Percentiles rank a stretch among this genome's conserved stretches.
phyloP scores from a whole-genome alignment of 495 filamentous ascomycete species.

The Penicillium subrubescens region DNA sequence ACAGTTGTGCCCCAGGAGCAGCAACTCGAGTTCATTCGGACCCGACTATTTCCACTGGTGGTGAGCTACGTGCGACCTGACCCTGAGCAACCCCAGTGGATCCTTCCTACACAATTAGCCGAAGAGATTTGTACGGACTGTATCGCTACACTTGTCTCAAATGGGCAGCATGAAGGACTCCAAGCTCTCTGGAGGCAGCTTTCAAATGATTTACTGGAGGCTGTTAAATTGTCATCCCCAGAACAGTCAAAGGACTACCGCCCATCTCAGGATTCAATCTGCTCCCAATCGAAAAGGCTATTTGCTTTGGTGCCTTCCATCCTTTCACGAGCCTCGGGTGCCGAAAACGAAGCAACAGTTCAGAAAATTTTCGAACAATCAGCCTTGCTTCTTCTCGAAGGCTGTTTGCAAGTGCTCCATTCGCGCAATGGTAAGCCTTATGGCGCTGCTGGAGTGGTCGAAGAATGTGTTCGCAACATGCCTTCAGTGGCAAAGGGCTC shows the following conservation, averaged over 20 bases:
- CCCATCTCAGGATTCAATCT: constrained; percentile 67
- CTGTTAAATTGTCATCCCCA: constrained; percentile 69
- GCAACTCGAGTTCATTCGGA: constrained; percentile 47
- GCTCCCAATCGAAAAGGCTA: constrained; percentile 61
- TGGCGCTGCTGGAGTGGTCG: constrained; percentile 68
- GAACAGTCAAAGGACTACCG: constrained; percentile 76
- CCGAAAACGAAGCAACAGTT: constrained; percentile 25
- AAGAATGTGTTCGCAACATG: constrained; percentile 48
- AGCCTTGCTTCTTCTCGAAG: constrained; percentile 45
- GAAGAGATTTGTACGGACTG: constrained; percentile 43
- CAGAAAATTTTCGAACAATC: constrained; percentile 28
- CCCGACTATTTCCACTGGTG: constrained; percentile 58
- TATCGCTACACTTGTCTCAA: constrained; percentile 32
- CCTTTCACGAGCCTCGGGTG: constrained; percentile 33
- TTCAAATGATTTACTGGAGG: constrained; percentile 56
- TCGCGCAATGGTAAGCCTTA: constrained; percentile 80
- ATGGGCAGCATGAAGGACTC: constrained; percentile 35
- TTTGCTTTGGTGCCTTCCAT: constrained; percentile 58
- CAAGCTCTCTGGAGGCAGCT: constrained; percentile 56
- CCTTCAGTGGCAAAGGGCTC: constrained; percentile 41
- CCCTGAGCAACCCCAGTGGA: constrained; percentile 51
- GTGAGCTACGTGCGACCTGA: constrained; percentile 56
- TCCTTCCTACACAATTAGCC: constrained; percentile 42
- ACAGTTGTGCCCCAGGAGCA: constrained; percentile 47
- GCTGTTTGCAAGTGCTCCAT: constrained; percentile 52